Percentiles rank a stretch among this genome's conserved stretches.
Evolutionary conservation across 129 eudicot species (phyloP).

Genomic region (Smallanthus sonchifolius): DNA sequence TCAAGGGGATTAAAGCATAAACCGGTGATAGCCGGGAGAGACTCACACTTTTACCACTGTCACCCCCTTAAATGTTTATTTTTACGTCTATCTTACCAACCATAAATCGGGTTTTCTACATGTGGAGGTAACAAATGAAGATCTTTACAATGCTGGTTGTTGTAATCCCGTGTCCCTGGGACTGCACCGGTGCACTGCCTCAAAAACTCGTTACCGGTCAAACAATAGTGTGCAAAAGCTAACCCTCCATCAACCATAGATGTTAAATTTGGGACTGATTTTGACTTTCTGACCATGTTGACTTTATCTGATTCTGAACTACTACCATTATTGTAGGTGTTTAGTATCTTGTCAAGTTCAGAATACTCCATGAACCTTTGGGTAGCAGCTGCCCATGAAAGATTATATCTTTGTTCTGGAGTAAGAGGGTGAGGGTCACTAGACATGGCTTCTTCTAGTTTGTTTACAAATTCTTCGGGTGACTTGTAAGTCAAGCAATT

Average conservation of each 20-base stretch:
- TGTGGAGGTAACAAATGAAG: constrained; percentile 79
- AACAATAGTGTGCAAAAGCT: constrained; percentile 78
- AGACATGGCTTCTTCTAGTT: constrained; percentile 75
- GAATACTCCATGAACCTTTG: constrained; percentile 88
- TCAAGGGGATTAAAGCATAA: too few relatives aligned
- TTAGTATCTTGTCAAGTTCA: constrained; percentile 64
- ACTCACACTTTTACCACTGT: too few relatives aligned
- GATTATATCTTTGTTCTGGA: constrained; percentile 70
- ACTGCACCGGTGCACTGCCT: constrained; percentile 85
- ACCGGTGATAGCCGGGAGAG: too few relatives aligned
- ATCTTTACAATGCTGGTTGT: constrained; percentile 70
- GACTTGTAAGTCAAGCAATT: constrained; percentile 86
- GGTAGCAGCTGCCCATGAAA: constrained; percentile 99
- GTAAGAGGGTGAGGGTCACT: constrained; percentile 88
- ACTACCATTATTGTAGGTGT: neutral
- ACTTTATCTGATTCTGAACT: constrained; percentile 8
- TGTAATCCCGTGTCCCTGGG: constrained; percentile 69
- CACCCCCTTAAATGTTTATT: too few relatives aligned
- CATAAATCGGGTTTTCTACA: constrained; percentile 79
- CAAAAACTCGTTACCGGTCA: constrained; percentile 83
- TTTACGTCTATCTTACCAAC: constrained; percentile 51
- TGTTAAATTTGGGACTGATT: constrained; percentile 61
- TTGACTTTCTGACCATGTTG: constrained; percentile 40
- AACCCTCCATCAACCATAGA: constrained; percentile 78
- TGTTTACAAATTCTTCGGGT: constrained; percentile 78